Percentiles rank a stretch among this genome's conserved stretches.
These are phyloP conservation scores for Lichtheimia ornata DNA, from an alignment of 371 early-diverging fungal species.

Conservation along the genomic window DNA sequence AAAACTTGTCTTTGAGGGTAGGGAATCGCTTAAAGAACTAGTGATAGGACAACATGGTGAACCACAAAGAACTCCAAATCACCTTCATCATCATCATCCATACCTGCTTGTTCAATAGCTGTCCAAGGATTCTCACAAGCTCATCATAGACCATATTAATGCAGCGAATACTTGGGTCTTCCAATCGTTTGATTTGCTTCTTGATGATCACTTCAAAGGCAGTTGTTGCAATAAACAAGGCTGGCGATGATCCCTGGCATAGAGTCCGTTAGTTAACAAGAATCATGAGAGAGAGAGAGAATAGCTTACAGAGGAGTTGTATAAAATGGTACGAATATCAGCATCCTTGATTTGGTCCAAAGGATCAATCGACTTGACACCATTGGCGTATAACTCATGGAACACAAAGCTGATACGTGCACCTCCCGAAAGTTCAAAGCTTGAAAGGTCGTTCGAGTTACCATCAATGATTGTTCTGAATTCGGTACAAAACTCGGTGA, in stretches of 20 bases:
- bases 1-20: constrained; percentile 86
- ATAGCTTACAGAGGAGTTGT: constrained; percentile 89
- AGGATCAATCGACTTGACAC: constrained; percentile 94
- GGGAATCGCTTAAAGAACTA: constrained; percentile 95
- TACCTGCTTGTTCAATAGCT: constrained; percentile 87
- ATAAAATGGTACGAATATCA: constrained; percentile 96
- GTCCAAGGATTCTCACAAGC: constrained; percentile 89
- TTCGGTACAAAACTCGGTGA: constrained; percentile 96
- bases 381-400: constrained; percentile 93
- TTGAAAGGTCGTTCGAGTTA: constrained; percentile 88
- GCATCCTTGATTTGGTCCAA: constrained; percentile 97
- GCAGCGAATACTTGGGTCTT: constrained; percentile 96
- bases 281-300: too few relatives aligned
- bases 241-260: constrained; percentile 85
- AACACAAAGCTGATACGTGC: constrained; percentile 98
- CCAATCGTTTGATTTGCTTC: constrained; percentile 95
- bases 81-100: neutral
- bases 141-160: constrained; percentile 95
- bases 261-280: neutral
- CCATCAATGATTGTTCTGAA: constrained; percentile 95
- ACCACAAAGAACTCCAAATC: too few relatives aligned
- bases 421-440: constrained; percentile 96
- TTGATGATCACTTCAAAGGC: constrained; percentile 98
- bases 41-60: neutral
- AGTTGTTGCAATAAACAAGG: constrained; percentile 95